Conservation (phyloP, 106 monocot genomes). For the Phalaenopsis aphrodite region DNA sequence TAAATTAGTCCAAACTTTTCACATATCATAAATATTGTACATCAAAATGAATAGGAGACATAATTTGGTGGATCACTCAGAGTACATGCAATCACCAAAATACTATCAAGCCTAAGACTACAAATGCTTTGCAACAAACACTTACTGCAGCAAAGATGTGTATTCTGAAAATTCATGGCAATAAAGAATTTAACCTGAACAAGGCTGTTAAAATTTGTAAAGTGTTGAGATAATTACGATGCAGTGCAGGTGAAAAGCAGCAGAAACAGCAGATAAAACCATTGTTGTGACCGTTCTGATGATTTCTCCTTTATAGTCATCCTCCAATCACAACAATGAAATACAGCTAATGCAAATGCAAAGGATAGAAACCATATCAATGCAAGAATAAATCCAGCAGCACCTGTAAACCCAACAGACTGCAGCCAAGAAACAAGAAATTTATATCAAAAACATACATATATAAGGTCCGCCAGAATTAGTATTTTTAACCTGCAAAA, state of each 20-base stretch:
- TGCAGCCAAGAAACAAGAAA: constrained; percentile 15
- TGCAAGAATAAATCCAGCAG: constrained; percentile 58
- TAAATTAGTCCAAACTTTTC: too few species aligned
- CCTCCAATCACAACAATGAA: constrained; percentile 43
- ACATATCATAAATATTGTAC: too few species aligned
- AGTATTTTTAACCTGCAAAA: too few species aligned
- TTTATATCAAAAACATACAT: background rate
- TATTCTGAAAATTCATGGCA: too few species aligned
- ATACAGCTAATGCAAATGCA: constrained; percentile 37
- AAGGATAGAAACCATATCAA: constrained; percentile 61
- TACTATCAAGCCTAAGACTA: background rate
- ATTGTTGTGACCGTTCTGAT: constrained; percentile 8
- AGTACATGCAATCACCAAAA: background rate
- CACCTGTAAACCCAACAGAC: constrained; percentile 91
- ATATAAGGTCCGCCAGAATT: too few species aligned
- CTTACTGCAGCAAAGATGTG: too few species aligned
- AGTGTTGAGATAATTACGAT: constrained; percentile 37
- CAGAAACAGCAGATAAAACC: constrained; percentile 37
- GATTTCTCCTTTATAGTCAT: constrained; percentile 27
- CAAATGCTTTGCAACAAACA: too few species aligned
- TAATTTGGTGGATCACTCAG: background rate
- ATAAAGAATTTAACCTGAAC: background rate
- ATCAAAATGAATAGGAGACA: too few species aligned
- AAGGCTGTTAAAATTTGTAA: background rate
- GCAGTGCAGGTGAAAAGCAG: constrained; percentile 65